Evolutionary conservation across 2,329 filamentous ascomycete genomes (phyloP), one percentile per base, ranked within the genome.

Genomic region (Aspergillus glaucus): DNA sequence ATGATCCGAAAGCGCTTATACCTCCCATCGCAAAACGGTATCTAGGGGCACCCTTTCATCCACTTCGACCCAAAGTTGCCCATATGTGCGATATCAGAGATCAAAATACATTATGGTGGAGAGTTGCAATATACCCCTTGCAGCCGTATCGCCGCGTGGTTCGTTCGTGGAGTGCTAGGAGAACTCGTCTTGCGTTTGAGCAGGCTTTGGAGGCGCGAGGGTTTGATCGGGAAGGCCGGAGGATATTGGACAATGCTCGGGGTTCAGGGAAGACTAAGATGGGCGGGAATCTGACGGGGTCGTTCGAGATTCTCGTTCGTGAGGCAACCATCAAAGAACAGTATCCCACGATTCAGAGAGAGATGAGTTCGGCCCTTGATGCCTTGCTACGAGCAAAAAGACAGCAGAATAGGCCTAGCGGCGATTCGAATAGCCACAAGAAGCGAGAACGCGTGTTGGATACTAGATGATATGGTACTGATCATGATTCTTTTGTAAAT

Each of bases 41-140:
- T 57, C 46, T 64, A 32, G 43, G 28, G 28, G 44, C 53, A 52
- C 57, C 48, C 9, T 46, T 51, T 44, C 65, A 73, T 53, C 63
- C 66, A 2, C 59, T 74, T 44, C 61, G 62, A 14, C 64, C 65
- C 17, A 72, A 70, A 54, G 60, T 73, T 45, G 39, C 59, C 21
- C 56, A 71, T 37, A 59, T 64, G 47, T 72, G 66, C 46, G 55
- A 58, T 6, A 60, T 63, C 48, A 69, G 73, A 40, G 64, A 70
- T 37, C 63, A 61, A 8, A 64, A 70, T 56, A 65, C 64, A 30
- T 65, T 82, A 15, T 77, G 77, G 71, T 79, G 75, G 73, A 62
- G 64, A 14, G 68, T 76, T 5, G 69, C 49, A 45, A 62, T 49
- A 52, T 63, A 46, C 51, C 58, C 51, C 46, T 62, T 58, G 47